Conservation (phyloP, 1,139 yeast species). For the Candida labiduridarum region DNA sequence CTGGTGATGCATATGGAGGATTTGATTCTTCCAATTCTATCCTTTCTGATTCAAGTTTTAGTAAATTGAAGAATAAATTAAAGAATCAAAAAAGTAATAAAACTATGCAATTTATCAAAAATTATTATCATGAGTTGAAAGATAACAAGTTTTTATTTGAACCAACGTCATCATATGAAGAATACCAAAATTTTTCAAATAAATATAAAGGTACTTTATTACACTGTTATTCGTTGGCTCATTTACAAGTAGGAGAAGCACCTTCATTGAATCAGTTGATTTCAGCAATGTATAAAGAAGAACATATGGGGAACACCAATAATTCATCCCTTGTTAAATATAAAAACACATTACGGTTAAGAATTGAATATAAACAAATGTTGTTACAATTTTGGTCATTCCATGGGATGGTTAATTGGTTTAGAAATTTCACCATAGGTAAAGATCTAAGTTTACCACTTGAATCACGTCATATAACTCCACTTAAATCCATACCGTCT, state of each 20-base stretch:
- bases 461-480: constrained; percentile 31
- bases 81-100: constrained; percentile 19
- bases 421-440: constrained; percentile 35
- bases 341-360: constrained; percentile 38
- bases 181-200: constrained; percentile 20
- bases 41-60: constrained; percentile 14
- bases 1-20: constrained; percentile 32
- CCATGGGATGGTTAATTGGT: constrained; percentile 44
- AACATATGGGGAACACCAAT: constrained; percentile 17
- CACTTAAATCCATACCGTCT: constrained; percentile 37
- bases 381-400: constrained; percentile 49
- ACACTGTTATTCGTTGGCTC: constrained; percentile 34
- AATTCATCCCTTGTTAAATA: constrained; percentile 35
- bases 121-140: constrained; percentile 23
- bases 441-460: constrained; percentile 39
- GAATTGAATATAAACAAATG: constrained; percentile 45
- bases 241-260: constrained; percentile 41
- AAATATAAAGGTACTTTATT: constrained; percentile 28
- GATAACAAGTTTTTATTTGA: constrained; percentile 42
- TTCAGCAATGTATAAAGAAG: constrained; percentile 32
- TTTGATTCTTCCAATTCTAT: constrained; percentile 8
- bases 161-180: constrained; percentile 26
- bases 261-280: constrained; percentile 35
- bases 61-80: constrained; percentile 14
- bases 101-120: constrained; percentile 20